These are phyloP conservation scores for Colletotrichum higginsianum DNA, from an alignment of 2,329 filamentous ascomycete genomes.

Conservation along the genomic window DNA sequence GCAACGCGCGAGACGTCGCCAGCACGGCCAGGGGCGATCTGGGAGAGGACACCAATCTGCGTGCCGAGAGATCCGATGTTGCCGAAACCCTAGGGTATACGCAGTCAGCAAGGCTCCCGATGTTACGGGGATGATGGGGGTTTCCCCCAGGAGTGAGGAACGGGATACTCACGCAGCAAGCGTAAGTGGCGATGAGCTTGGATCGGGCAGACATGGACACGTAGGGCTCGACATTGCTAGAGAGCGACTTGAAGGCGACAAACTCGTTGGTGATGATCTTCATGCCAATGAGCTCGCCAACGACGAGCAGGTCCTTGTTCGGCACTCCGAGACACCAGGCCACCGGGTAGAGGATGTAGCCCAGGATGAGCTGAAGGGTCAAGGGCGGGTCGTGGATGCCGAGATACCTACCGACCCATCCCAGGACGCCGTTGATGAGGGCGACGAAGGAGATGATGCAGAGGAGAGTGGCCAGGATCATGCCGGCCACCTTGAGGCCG, in stretches of 20 bases:
- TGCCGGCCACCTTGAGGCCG: conserved; percentile 81
- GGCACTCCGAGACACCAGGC: conserved; percentile 79
- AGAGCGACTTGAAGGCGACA: conserved; percentile 34
- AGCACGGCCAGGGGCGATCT: conserved; percentile 35
- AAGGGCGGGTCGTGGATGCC: conserved; percentile 71
- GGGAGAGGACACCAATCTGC: conserved; percentile 36
- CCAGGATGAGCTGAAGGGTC: conserved; percentile 78
- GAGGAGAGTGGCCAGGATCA: conserved; percentile 80
- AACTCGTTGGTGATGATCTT: conserved; percentile 39
- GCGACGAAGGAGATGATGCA: conserved; percentile 81
- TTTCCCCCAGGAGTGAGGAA: not conserved
- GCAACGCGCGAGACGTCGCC: conserved; percentile 35
- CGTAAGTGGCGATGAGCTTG: conserved; percentile 33
- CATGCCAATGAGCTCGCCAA: conserved; percentile 36
- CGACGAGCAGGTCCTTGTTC: conserved; percentile 27
- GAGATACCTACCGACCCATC: conserved; percentile 81
- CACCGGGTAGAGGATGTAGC: conserved; percentile 80
- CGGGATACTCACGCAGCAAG: conserved; percentile 27
- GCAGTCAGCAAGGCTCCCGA: not conserved
- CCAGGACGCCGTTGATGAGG: conserved; percentile 77
- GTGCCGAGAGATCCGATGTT: conserved; percentile 37
- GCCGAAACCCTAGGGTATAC: conserved; percentile 17
- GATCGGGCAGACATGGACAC: conserved; percentile 38
- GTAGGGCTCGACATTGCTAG: conserved; percentile 33
- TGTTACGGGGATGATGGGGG: too few relatives aligned